A percentile compares a stretch with the other conserved stretches of the same genome.
phyloP scores from a whole-genome alignment of 768 basidiomycete genomes.

The Baorangia bicolor region DNA sequence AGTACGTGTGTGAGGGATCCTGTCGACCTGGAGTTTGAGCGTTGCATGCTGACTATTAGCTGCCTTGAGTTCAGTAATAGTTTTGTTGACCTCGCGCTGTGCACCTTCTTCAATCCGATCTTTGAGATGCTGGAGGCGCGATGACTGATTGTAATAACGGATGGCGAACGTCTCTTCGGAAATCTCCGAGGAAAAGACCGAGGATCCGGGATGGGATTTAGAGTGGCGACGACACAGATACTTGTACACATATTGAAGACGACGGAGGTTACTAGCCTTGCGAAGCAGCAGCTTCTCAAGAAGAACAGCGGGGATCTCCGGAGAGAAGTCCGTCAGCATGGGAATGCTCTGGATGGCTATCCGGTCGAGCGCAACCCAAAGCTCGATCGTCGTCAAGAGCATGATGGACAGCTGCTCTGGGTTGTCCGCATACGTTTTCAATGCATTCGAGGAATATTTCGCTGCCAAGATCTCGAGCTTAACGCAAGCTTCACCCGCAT shows the following conservation, averaged over 20 bases:
- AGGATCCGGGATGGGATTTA: conserved; percentile 11
- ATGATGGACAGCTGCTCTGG: conserved; percentile 41
- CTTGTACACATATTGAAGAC: conserved; percentile 26
- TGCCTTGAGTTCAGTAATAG: conserved; percentile 26
- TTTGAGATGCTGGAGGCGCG: conserved; percentile 24
- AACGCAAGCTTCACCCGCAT: conserved; percentile 22
- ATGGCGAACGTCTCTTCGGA: conserved; percentile 30
- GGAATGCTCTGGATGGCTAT: conserved; percentile 35
- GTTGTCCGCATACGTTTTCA: conserved; percentile 29
- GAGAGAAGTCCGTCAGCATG: conserved; percentile 43
- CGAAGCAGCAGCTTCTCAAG: conserved; percentile 44
- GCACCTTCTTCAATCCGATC: conserved; percentile 32
- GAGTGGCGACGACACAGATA: conserved; percentile 35
- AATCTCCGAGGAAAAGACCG: conserved; percentile 34
- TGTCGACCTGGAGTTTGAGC: neutral
- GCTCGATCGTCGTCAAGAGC: conserved; percentile 43
- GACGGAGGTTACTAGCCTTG: conserved; percentile 25
- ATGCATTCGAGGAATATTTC: conserved; percentile 28
- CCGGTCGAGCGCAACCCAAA: conserved; percentile 50
- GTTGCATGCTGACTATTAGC: conserved; percentile 11
- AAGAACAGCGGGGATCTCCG: conserved; percentile 40
- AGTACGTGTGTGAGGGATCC: neutral
- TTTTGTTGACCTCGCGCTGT: conserved; percentile 10
- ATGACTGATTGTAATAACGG: conserved; percentile 30
- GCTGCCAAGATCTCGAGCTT: conserved; percentile 28